Base-by-base conservation (phyloP, 2,329 filamentous ascomycete genomes). In the Epicoccum nigrum region DNA sequence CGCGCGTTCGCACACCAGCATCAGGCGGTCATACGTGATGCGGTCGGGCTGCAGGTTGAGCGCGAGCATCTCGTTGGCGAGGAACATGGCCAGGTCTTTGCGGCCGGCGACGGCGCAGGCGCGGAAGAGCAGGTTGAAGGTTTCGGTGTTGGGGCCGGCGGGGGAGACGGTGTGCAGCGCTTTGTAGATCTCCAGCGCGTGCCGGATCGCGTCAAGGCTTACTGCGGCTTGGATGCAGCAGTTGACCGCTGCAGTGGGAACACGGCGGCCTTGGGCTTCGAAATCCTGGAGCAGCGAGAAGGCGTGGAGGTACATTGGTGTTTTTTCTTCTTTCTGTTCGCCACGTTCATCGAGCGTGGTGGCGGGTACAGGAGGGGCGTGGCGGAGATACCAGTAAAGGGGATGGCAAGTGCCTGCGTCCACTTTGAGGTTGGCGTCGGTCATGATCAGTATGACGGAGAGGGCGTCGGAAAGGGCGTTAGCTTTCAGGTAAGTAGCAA, bases 381-480 rank as follows among this genome's bases (percentile, higher is more conserved):
- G 65, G 31, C 75, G 75, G 33, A 95, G 76, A 51, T 82, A 75
- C 3, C 70, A 65, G 60, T 82, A 86, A 17, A 97, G 76, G 2
- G 83, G 74, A 13, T 86, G 79, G 2, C 88, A 91, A 46, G 83
- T 87, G 12, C 77, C 81, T 4, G 79, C 68, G 27, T 83, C 81
- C 3, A 85, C 79, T 31, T 80, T 69, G 4, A 87, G 68, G 4
- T 85, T 84, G 15, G 85, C 83, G 52, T 83, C 79, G 17, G 83
- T 75, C 87, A 96, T 94, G 67, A 91, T 86, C 58, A 83, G 84
- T 13, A 96, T 77, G 1, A 89, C 80, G 32, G 83, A 82, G 28
- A 96, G 79, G 0, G 89, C 88, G 20, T 85, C 83, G 19, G 76
- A 73, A 7, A 93, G 65, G 57, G 94, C 85, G 2, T 80, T 78